Evolutionary conservation across 805 yeast species (phyloP).

Genomic region (Sugiyamaella lignohabitans): DNA sequence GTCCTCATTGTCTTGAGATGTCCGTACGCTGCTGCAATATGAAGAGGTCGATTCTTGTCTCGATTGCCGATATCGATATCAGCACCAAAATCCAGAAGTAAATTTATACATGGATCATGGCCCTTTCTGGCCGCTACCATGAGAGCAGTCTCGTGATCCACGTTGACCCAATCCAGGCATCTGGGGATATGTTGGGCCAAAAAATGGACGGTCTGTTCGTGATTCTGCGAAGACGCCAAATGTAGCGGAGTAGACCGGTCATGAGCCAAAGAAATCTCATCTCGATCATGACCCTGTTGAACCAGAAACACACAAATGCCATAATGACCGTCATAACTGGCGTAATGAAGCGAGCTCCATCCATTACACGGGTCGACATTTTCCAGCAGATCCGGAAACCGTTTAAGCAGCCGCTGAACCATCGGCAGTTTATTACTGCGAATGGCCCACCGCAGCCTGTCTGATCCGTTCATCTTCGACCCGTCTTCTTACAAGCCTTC

Average conservation of each 20-base stretch:
- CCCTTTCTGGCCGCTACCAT: conserved; percentile 61
- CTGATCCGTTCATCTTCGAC: conserved; percentile 26
- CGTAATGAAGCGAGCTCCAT: conserved; percentile 79
- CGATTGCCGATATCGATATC: conserved; percentile 65
- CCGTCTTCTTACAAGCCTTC: too few species aligned
- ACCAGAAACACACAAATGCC: conserved; percentile 54
- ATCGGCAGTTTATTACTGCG: conserved; percentile 54
- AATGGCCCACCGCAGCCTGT: conserved; percentile 63
- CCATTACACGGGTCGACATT: conserved; percentile 67
- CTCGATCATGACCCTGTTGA: conserved; percentile 48
- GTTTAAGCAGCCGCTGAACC: conserved; percentile 55
- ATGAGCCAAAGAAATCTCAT: conserved; percentile 47
- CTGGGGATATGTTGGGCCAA: conserved; percentile 59
- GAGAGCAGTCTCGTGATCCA: conserved; percentile 36
- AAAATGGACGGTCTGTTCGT: conserved; percentile 66
- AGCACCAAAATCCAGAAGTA: conserved; percentile 69
- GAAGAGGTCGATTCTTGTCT: conserved; percentile 77
- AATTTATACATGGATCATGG: conserved; percentile 53
- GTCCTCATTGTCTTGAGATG: conserved; percentile 50
- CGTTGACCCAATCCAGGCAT: conserved; percentile 56
- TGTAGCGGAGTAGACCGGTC: conserved; percentile 62
- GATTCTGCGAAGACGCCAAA: conserved; percentile 55
- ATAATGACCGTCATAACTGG: conserved; percentile 66
- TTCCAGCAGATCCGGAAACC: conserved; percentile 63
- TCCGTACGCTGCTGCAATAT: conserved; percentile 71